A percentile compares a stretch with the other conserved stretches of the same genome.
These are phyloP conservation scores for Anthracocystis setariae DNA, from an alignment of 1,284 basidiomycete genomes.

Conservation along the genomic window DNA sequence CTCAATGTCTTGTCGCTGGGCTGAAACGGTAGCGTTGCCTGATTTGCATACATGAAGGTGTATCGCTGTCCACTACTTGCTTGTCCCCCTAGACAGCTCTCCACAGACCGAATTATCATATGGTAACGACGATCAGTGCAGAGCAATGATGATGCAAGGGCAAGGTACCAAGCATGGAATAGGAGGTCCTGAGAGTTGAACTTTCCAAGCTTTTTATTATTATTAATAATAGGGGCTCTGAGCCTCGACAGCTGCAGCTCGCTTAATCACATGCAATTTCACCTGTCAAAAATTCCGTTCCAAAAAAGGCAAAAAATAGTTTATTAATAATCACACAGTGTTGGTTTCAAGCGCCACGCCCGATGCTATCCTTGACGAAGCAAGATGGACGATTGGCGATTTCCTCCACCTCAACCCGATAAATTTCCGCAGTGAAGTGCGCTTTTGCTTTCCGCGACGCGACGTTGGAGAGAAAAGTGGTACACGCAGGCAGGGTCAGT, in stretches of 20 bases:
- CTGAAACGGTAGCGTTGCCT: too few relatives aligned
- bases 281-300: background rate
- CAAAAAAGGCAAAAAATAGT: slow-evolving; percentile 9
- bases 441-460: slow-evolving; percentile 36
- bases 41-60: too few relatives aligned
- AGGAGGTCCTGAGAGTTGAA: slow-evolving; percentile 25
- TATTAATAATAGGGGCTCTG: slow-evolving; percentile 1
- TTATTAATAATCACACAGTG: too few relatives aligned
- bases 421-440: background rate
- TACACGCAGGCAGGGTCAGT: background rate
- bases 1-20: too few relatives aligned
- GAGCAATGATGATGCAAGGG: too few relatives aligned
- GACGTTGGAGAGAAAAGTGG: slow-evolving; percentile 1
- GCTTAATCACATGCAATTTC: background rate
- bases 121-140: too few relatives aligned
- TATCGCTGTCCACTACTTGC: too few relatives aligned
- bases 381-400: background rate
- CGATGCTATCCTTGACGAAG: background rate
- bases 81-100: too few relatives aligned
- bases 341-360: too few relatives aligned
- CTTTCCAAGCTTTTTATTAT: background rate
- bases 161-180: background rate
- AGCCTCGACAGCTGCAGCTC: background rate
- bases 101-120: too few relatives aligned
- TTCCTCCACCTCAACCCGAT: background rate